Base-by-base conservation (phyloP, 176 grass and related monocot genomes). In the Oryza glaberrima region DNA sequence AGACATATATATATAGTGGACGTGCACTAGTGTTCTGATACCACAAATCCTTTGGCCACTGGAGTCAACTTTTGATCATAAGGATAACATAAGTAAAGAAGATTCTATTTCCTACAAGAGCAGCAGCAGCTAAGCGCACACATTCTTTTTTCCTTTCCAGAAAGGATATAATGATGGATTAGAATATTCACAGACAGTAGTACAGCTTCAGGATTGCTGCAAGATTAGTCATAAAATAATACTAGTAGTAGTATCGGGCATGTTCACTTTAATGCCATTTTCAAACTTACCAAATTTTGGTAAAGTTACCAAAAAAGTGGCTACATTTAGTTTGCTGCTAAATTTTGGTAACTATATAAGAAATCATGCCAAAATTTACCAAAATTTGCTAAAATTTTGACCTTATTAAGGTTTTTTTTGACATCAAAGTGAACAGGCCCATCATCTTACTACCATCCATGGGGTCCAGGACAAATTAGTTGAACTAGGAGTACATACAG, bases 131-230 rank as follows among this genome's bases (percentile, higher is more conserved):
- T 66, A 64, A 64, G 52, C 70, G 75, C 70, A 83, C 30, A 6
- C 67, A 40, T 46, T 9, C 4, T 28, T 11, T 20, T 22, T 12
- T 51, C 20, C 20, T 69, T 17, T 41, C 25, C n/a, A 49, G 9
- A 70, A 32, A 40, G 28, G 11, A 28, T 7, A 67, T 58, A 6
- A n/a, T 60, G 17, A 8, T 9, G 56, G 56, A 60, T n/a, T 60
- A 23, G 35, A 47, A 6, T 69, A 48, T 6, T 64, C 16, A 28
- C 1, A 47, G 51, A 60, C 19, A 60, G 67, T 0, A 52, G 1
- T 67, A 51, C 67, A 83, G 67, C 56, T 83, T 73, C 19, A 73
- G 43, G 74, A 64, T n/a, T 72, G 72, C 26, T 70, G 65, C 23
- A 32, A 69, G 65, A 63, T 69, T 69, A 81, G 78, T 82, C 71